Evolutionary conservation across 495 filamentous ascomycete genomes (phyloP).

Genomic region (Bryoglossum gracile): DNA sequence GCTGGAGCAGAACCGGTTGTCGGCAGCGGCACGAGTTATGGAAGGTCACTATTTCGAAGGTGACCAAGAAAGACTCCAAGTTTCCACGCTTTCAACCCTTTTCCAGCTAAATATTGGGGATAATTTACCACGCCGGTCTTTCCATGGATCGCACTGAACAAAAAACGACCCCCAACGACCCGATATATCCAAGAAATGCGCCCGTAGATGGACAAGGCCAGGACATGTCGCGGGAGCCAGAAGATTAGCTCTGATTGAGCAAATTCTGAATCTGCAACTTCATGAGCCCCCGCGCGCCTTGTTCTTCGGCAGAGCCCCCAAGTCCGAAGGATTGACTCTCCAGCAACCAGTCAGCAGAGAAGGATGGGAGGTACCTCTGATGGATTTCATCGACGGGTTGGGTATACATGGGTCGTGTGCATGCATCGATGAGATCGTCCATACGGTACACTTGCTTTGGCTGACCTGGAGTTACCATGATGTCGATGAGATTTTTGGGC

Average conservation of each 20-base stretch:
- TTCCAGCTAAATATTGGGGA: not conserved
- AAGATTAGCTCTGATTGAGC: slow-evolving; percentile 16
- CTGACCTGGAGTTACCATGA: slow-evolving; percentile 5
- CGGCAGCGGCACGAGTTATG: not conserved
- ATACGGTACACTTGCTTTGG: slow-evolving; percentile 12
- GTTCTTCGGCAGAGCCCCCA: slow-evolving; percentile 17
- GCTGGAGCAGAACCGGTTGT: not conserved
- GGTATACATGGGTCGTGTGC: slow-evolving; percentile 27
- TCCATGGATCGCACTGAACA: not conserved
- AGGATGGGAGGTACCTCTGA: slow-evolving; percentile 11
- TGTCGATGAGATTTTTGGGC: slow-evolving; percentile 5
- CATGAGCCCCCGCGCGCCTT: slow-evolving; percentile 21
- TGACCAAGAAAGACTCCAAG: not conserved
- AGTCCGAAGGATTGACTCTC: slow-evolving; percentile 11
- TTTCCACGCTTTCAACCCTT: not conserved
- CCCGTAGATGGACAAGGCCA: too few species aligned
- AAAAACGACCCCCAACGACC: not conserved
- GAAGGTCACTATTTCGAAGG: not conserved
- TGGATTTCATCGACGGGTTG: slow-evolving; percentile 25
- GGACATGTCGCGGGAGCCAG: not conserved
- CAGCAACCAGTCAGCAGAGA: slow-evolving; percentile 16
- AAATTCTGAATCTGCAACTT: slow-evolving; percentile 24
- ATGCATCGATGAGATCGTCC: slow-evolving; percentile 29
- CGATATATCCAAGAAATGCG: not conserved
- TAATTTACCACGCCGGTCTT: not conserved